Evolutionary conservation across 108 stramenopile species (phyloP).

Genomic region (Pseudonitzschia multiseries): DNA sequence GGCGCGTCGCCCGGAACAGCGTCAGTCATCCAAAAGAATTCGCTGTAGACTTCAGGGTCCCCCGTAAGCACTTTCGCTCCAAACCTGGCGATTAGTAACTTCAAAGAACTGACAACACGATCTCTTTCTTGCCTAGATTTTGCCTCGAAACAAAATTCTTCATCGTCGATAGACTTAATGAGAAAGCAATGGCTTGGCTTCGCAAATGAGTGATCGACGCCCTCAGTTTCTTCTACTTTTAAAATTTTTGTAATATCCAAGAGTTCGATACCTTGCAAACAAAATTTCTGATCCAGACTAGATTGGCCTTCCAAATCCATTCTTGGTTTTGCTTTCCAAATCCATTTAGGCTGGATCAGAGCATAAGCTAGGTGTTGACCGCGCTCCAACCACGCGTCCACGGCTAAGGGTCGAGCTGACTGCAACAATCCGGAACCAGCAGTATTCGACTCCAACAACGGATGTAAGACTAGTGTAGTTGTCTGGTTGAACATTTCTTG

Average conservation of each 20-base stretch:
- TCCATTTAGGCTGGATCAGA: slow-evolving; percentile 45
- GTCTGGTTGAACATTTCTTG: slow-evolving; percentile 43
- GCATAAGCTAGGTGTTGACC: slow-evolving; percentile 33
- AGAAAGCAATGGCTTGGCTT: slow-evolving; percentile 31
- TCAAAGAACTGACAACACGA: slow-evolving; percentile 40
- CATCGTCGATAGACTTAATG: slow-evolving; percentile 33
- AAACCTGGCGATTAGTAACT: slow-evolving; percentile 51
- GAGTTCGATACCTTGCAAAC: slow-evolving; percentile 35
- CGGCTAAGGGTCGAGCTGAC: slow-evolving; percentile 27
- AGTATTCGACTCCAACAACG: background rate
- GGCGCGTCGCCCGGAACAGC: slow-evolving; percentile 16
- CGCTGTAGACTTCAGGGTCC: slow-evolving; percentile 32
- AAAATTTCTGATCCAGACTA: slow-evolving; percentile 10
- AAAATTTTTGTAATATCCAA: slow-evolving; percentile 54
- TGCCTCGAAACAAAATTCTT: slow-evolving; percentile 46
- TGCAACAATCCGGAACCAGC: background rate
- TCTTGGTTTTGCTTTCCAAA: slow-evolving; percentile 37
- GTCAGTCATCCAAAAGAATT: slow-evolving; percentile 43
- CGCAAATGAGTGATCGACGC: slow-evolving; percentile 37
- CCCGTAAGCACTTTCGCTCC: slow-evolving; percentile 36
- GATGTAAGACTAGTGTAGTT: slow-evolving; percentile 36
- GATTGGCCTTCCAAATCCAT: slow-evolving; percentile 2
- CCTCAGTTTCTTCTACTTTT: slow-evolving; percentile 21
- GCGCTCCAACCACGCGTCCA: slow-evolving; percentile 55
- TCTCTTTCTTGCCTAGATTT: slow-evolving; percentile 39